Evolutionary conservation across 257 asterid genomes (phyloP), one percentile per base, ranked within the genome.

Genomic region (Capsicum chinense): DNA sequence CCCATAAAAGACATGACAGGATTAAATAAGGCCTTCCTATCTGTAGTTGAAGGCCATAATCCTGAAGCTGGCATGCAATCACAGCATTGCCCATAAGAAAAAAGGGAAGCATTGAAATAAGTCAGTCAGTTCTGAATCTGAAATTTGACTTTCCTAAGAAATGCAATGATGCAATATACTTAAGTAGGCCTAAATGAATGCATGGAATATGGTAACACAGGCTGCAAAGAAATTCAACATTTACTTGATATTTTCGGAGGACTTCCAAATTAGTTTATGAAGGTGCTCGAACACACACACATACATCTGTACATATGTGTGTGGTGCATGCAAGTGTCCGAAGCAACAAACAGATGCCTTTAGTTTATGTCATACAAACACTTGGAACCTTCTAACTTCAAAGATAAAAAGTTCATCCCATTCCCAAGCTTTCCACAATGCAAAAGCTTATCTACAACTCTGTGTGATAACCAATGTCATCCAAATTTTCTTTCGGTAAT

Each of bases 1-100:
- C 95, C 98, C 94, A 92, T 90, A 87, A 92, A 90, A 74, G 94
- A 91, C 87, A 89, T 92, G 84, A 92, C 93, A n/a, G 97, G 98
- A 21, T 91, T 94, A 73, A 92, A 93, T 79, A 91, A 80, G 15
- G 92, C 89, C 87, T 91, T 94, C 85, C 93, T 84, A 37, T 94
- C 98, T 1, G 93, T 83, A 56, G 93, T 81, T 63, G 92, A 87
- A 71, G 97, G 92, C 99, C 97, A 91, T 84, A 92, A 63, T 74
- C 98, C 97, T 76, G 98, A 88, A 33, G 92, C 93, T 93, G 93
- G 84, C 66, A 60, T 57, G 86, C 57, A 82, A 76, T 84, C 54
- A 84, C 48, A 69, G 79, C 56, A 69, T 69, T 69, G 33, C 52
- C 78, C 52, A 68, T 12, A 79, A 83, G 54, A 78, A 80, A 21